Percentiles rank a stretch among this genome's conserved stretches.
Conservation (phyloP, 345 rosid genomes). For the Citrus cavaleriei region DNA sequence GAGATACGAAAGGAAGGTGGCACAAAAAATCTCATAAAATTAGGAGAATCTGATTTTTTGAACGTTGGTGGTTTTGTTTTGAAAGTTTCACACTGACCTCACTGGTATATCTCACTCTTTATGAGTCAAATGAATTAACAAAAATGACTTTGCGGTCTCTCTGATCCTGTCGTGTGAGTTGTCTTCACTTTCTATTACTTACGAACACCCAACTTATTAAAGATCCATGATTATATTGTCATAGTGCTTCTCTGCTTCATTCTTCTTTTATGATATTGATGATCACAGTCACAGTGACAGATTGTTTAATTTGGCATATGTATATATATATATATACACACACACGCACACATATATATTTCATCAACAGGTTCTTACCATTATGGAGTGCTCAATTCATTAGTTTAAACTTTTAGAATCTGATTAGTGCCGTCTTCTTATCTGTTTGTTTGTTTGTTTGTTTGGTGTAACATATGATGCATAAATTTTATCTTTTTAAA, state of each 20-base stretch:
- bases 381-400: neutral
- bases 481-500: neutral
- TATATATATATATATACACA: neutral
- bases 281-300: neutral
- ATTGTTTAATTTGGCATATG: neutral
- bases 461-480: neutral
- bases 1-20: neutral
- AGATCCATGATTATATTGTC: neutral
- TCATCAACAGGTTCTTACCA: neutral
- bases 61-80: slow-evolving; percentile 14
- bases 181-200: neutral
- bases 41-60: slow-evolving; percentile 7
- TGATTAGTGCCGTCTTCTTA: neutral
- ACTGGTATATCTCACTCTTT: neutral
- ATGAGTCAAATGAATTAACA: neutral
- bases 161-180: neutral
- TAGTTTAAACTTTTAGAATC: neutral
- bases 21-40: neutral
- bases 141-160: neutral
- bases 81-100: neutral
- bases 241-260: neutral
- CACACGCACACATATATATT: neutral
- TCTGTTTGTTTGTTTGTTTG: too few species aligned
- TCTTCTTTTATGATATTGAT: neutral
- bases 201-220: neutral